phyloP scores from a whole-genome alignment of 352 stramenopile species.

The Phytophthora nicotianae region DNA sequence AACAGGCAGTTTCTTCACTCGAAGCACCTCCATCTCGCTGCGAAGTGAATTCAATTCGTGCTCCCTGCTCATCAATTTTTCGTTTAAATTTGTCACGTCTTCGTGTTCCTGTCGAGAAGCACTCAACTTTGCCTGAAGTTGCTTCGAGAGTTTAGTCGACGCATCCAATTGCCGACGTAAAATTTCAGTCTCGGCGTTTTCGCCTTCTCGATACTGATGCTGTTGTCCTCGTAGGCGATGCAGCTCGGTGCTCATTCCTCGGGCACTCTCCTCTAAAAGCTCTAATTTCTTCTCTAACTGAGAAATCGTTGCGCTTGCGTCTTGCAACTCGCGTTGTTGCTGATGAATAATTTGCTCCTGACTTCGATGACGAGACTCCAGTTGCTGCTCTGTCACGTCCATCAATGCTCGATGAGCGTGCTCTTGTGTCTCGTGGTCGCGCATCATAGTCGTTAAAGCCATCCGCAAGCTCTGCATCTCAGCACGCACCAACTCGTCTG shows the following conservation, averaged over 20 bases:
- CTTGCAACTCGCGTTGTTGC: conserved; percentile 38
- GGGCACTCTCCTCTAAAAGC: conserved; percentile 29
- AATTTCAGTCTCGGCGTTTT: conserved; percentile 64
- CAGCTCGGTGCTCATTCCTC: conserved; percentile 23
- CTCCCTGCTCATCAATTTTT: conserved; percentile 30
- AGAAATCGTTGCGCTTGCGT: conserved; percentile 22
- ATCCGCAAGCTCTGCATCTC: conserved; percentile 55
- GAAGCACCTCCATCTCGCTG: conserved; percentile 16
- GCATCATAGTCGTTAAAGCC: conserved; percentile 46
- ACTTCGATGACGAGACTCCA: conserved; percentile 28
- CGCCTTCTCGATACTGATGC: conserved; percentile 21
- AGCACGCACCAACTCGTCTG: conserved; percentile 49
- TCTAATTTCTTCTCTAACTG: conserved; percentile 34
- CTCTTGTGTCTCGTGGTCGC: conserved; percentile 40
- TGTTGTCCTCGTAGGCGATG: conserved; percentile 25
- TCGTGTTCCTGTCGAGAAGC: conserved; percentile 31
- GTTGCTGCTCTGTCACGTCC: conserved; percentile 29
- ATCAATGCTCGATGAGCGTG: conserved; percentile 30
- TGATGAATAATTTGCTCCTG: conserved; percentile 42
- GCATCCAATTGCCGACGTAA: conserved; percentile 45
- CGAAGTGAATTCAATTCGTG: conserved; percentile 29
- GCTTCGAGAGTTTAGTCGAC: conserved; percentile 29
- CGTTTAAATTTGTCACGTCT: conserved; percentile 9
- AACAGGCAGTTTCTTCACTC: conserved; percentile 19
- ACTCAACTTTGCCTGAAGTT: conserved; percentile 36